Conservation (phyloP, 306 rosid genomes). For the Datisca glomerata region DNA sequence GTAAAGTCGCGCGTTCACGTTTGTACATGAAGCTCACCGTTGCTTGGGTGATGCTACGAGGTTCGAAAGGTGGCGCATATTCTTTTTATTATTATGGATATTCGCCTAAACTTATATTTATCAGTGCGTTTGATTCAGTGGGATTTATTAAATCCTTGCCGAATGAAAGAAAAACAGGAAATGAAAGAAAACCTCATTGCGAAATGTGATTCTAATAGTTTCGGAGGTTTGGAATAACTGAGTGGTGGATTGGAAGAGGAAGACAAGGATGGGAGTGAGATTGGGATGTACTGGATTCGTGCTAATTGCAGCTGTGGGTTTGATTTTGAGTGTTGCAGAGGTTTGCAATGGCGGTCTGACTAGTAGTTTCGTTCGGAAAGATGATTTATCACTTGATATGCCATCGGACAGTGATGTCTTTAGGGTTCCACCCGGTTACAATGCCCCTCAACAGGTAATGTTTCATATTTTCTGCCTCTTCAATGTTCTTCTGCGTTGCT, state of each 20-base stretch:
- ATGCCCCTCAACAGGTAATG: conserved; percentile 72
- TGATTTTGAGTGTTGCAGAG: conserved; percentile 19
- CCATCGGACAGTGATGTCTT: conserved; percentile 52
- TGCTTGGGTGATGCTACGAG: no score
- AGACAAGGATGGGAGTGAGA: conserved; percentile 5
- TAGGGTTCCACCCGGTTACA: conserved; percentile 45
- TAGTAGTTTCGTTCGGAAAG: conserved; percentile 28
- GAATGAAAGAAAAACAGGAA: no score
- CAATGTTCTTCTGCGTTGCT: background rate
- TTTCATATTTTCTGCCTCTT: background rate
- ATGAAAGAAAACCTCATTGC: no score
- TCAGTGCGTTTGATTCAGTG: no score
- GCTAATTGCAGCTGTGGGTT: conserved; percentile 6
- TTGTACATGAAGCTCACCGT: no score
- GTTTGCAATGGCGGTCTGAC: conserved; percentile 42
- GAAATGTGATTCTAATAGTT: no score
- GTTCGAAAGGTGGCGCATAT: no score
- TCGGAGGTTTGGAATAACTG: no score
- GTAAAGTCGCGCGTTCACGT: no score
- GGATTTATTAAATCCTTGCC: no score
- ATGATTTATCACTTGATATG: conserved; percentile 34
- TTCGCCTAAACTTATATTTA: no score
- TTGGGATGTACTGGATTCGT: background rate
- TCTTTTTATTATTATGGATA: no score
- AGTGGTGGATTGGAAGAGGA: background rate